Base-by-base conservation (phyloP, 106 monocot species). In the Iris macrosiphon region DNA sequence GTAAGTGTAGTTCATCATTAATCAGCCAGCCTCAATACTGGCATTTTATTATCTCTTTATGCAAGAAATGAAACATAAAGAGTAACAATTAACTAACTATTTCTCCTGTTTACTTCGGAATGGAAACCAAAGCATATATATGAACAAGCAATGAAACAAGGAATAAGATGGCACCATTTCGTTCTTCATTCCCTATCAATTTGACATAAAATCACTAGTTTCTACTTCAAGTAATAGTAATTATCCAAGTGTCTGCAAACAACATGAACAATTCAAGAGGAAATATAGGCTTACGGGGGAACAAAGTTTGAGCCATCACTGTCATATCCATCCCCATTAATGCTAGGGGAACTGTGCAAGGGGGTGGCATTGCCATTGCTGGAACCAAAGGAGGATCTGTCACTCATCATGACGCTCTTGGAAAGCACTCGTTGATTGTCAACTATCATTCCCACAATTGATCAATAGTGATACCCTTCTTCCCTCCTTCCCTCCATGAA, bases 241-340 rank as follows among this genome's bases (percentile, higher is more conserved):
- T 15, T 12, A 31, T 19, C 20, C 12, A 55, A 33, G 2, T 22
- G 12, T 14, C 23, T 33, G 23, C 3, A 23, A 27, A 34, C 32
- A 31, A 41, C 7, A 40, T 20, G 6, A 39, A 53, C 52, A 33
- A 61, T 26, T 47, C 14, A 24, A 59, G 8, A 48, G 25, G 40
- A 51, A 39, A 17, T 22, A 37, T 11, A 59, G 23, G 80, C 95
- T 75, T 72, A 95, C 95, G 82, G 85, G 4, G 95, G 84, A 44
- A 82, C 81, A 54, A 79, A 89, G 58, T 69, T 69, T 58, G 81
- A 69, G 49, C 89, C 84, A 57, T 95, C 95, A 19, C 89, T 89
- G 39, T 95, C 95, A 58, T 89, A 89, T 26, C 85, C 95, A 47
- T 89, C 95, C 26, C 78, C 80, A 52, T 75, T 79, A 16, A 53